Percentiles rank a stretch among this genome's conserved stretches.
These are phyloP conservation scores for Neopestalotiopsis sp. DNA, from an alignment of 2,329 filamentous ascomycete genomes.

Conservation along the genomic window DNA sequence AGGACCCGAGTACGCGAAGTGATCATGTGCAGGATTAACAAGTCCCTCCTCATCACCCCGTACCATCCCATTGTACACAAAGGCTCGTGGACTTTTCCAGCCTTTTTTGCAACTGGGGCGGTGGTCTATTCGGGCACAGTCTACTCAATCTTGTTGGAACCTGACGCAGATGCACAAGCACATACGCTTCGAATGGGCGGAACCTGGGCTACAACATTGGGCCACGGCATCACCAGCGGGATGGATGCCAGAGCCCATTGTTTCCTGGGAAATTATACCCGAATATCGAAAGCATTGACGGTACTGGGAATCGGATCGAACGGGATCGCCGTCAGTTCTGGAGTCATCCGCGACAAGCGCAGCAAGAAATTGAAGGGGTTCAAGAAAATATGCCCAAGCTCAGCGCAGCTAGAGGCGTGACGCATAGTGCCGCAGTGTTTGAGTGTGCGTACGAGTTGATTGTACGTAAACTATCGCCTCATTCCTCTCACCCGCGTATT, in stretches of 20 bases:
- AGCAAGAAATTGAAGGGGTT: slow-evolving; percentile 14
- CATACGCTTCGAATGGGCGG: slow-evolving; percentile 57
- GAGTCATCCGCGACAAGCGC: slow-evolving; percentile 42
- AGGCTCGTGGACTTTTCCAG: slow-evolving; percentile 54
- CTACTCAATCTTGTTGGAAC: slow-evolving; percentile 63
- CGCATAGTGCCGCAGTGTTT: background rate
- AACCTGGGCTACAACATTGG: slow-evolving; percentile 62
- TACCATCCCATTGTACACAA: slow-evolving; percentile 62
- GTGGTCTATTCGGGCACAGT: slow-evolving; percentile 55
- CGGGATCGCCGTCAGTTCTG: slow-evolving; percentile 51
- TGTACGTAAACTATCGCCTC: too few species aligned
- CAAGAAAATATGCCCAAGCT: background rate
- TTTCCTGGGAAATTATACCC: slow-evolving; percentile 60
- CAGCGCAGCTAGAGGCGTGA: background rate
- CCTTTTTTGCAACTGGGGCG: slow-evolving; percentile 35
- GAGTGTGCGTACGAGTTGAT: too few species aligned
- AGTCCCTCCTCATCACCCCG: slow-evolving; percentile 57
- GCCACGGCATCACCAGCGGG: slow-evolving; percentile 55
- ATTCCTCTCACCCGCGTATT: too few species aligned
- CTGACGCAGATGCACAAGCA: slow-evolving; percentile 45
- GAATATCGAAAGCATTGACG: slow-evolving; percentile 46
- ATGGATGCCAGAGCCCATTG: slow-evolving; percentile 53
- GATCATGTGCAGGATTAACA: slow-evolving; percentile 50
- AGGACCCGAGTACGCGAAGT: slow-evolving; percentile 49
- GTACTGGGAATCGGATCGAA: slow-evolving; percentile 39